These are phyloP conservation scores for Catunica adiposa DNA, from an alignment of 2,329 filamentous ascomycete species.

Conservation along the genomic window DNA sequence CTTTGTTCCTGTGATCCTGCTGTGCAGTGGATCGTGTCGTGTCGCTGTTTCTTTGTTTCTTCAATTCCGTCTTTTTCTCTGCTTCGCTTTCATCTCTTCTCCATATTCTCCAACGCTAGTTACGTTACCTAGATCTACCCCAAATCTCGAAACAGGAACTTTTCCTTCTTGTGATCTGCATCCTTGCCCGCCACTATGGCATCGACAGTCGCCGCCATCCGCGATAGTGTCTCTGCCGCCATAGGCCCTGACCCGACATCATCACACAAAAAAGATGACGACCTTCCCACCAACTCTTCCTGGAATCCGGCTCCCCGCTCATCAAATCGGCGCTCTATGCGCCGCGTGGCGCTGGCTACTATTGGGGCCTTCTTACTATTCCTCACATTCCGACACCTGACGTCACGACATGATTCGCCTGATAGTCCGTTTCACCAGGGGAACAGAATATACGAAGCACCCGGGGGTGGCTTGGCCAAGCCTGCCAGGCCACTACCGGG, in stretches of 20 bases:
- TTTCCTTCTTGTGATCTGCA: neutral
- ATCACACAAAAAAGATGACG: conserved; percentile 43
- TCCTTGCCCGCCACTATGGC: neutral
- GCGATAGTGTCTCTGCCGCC: conserved; percentile 16
- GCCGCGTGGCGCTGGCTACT: conserved; percentile 34
- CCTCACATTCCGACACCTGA: neutral
- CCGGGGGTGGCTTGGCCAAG: neutral
- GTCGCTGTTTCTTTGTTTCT: neutral
- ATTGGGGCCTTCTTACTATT: conserved; percentile 20
- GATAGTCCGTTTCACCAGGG: conserved; percentile 14
- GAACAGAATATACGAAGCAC: neutral
- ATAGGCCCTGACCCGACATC: conserved; percentile 27
- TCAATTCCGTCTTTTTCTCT: neutral
- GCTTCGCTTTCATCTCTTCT: neutral
- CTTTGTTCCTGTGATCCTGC: neutral
- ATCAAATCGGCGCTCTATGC: conserved; percentile 33
- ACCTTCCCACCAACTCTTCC: conserved; percentile 21
- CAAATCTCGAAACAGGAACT: neutral
- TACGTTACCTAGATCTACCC: too few species aligned
- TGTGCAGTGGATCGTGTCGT: neutral
- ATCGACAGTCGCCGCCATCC: conserved; percentile 7
- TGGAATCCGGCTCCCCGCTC: conserved; percentile 22
- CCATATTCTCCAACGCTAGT: too few species aligned
- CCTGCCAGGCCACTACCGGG: conserved; percentile 10
- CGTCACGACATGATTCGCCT: neutral